Percentiles rank a stretch among this genome's conserved stretches.
These are phyloP conservation scores for Stylonectria norvegica DNA, from an alignment of 2,329 filamentous ascomycete species.

Conservation along the genomic window DNA sequence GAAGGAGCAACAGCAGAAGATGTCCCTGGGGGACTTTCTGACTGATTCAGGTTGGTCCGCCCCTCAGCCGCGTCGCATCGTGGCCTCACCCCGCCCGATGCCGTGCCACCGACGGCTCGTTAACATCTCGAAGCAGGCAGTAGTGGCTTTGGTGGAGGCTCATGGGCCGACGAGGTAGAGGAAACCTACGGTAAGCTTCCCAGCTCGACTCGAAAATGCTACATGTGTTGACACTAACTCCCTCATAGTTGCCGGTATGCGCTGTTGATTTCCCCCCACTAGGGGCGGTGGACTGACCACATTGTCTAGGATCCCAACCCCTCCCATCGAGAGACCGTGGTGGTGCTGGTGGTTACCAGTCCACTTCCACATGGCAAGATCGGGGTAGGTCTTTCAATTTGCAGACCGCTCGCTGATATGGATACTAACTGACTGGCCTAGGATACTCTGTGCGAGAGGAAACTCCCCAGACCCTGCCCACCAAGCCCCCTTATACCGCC, in stretches of 20 bases:
- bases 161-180: constrained; percentile 99
- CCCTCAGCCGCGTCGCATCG: constrained; percentile 29
- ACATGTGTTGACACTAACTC: constrained; percentile 29
- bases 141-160: constrained; percentile 63
- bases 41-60: constrained; percentile 73
- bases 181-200: constrained; percentile 69
- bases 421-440: constrained; percentile 34
- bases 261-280: constrained; percentile 7
- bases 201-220: constrained; percentile 6
- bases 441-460: constrained; percentile 66
- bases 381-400: constrained; percentile 35
- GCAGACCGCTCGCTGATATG: constrained; percentile 1
- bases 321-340: constrained; percentile 50
- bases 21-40: constrained; percentile 96
- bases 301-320: constrained; percentile 51
- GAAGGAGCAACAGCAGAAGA: constrained; percentile 91
- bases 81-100: constrained; percentile 2
- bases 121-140: constrained; percentile 39
- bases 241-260: constrained; percentile 36
- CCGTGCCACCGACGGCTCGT: constrained; percentile 18
- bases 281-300: constrained; percentile 22
- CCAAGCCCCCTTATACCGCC: constrained; percentile 90
- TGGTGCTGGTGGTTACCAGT: constrained; percentile 31
- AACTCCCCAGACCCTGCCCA: constrained; percentile 70
- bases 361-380: constrained; percentile 41